These are phyloP conservation scores for Theileria orientalis DNA, from an alignment of 169 alveolate genomes.

Conservation along the genomic window DNA sequence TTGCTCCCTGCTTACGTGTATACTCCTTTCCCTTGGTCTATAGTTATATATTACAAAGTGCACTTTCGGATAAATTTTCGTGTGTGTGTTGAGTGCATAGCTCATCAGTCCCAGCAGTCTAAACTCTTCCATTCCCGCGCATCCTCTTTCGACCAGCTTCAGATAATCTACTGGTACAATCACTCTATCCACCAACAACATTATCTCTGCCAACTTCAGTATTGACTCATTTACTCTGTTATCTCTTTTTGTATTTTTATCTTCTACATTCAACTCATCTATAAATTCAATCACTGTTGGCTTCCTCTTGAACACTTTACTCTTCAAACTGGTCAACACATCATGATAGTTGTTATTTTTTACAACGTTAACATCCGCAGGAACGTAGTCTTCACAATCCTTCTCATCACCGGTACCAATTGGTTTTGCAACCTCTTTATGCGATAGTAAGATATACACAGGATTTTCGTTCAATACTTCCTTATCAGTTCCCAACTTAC, in stretches of 20 bases:
- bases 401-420: too few species aligned
- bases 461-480: background rate
- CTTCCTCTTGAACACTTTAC: background rate
- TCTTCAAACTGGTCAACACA: background rate
- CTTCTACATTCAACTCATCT: background rate
- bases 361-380: background rate
- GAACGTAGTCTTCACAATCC: background rate
- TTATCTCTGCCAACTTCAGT: slow-evolving; percentile 30
- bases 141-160: slow-evolving; percentile 13
- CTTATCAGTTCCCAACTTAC: background rate
- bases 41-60: slow-evolving; percentile 27
- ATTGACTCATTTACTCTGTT: slow-evolving; percentile 10
- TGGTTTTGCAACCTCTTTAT: background rate
- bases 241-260: slow-evolving; percentile 9
- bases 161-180: slow-evolving; percentile 40
- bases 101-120: slow-evolving; percentile 3
- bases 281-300: background rate
- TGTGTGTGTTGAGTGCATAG: background rate
- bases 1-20: background rate
- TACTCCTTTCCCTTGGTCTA: background rate
- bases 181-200: slow-evolving; percentile 26
- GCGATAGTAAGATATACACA: background rate
- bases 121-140: background rate
- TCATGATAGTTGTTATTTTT: background rate
- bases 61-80: slow-evolving; percentile 12